Percentiles rank a stretch among this genome's conserved stretches.
Conservation (phyloP, 192 early-diverging fungal species). For the Backusella australiensis region DNA sequence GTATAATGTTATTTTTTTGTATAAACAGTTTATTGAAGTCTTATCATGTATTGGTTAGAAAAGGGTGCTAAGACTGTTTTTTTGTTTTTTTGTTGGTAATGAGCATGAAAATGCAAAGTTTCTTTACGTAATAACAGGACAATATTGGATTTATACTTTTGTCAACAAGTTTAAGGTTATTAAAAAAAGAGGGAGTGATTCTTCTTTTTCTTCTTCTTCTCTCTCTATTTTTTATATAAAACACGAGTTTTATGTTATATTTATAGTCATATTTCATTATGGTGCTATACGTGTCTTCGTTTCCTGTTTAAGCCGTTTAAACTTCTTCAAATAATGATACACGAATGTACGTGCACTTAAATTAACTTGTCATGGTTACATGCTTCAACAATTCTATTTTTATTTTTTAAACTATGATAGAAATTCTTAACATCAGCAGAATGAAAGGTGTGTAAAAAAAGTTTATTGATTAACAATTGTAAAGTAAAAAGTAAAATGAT, state of each 20-base stretch:
- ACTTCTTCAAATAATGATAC: background rate
- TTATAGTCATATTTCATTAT: background rate
- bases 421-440: too few relatives aligned
- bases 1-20: too few relatives aligned
- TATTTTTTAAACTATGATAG: background rate
- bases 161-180: background rate
- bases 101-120: background rate
- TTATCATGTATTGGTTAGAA: too few relatives aligned
- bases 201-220: background rate
- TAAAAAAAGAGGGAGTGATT: background rate
- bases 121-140: too few relatives aligned
- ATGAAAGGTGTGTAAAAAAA: background rate
- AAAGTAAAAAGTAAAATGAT: too few relatives aligned
- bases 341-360: background rate
- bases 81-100: too few relatives aligned
- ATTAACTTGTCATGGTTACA: background rate
- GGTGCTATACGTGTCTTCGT: background rate
- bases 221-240: background rate
- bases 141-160: too few relatives aligned
- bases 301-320: background rate
- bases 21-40: too few relatives aligned
- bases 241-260: background rate
- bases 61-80: too few relatives aligned
- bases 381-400: background rate
- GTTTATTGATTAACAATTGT: background rate